Base-by-base conservation (phyloP, 2,329 filamentous ascomycete species). In the Pseudogymnoascus verrucosus region DNA sequence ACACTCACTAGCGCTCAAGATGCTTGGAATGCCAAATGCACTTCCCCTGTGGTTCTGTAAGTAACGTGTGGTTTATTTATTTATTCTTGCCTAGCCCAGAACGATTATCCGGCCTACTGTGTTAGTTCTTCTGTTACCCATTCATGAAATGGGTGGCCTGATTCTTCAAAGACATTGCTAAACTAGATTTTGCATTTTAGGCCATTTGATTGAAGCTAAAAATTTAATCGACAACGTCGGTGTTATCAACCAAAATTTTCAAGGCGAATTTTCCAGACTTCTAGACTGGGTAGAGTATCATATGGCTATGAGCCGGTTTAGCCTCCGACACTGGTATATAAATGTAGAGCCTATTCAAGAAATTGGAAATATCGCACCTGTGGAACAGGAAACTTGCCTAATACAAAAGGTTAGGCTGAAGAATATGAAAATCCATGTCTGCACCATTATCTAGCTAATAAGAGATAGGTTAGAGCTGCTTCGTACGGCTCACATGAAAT, bases 281-380 rank as follows among this genome's bases (percentile, higher is more conserved):
- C 57, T 64, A 60, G 59, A 65, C 61, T 68, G 67, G 67, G 66
- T 67, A 59, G 66, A 68, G 62, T 68, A 68, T 60, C 66, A 68
- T 64, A 66, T 65, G 57, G 66, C 67, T 40, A 67, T 67, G 65
- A 64, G 62, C 62, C 62, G 65, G 60, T 68, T 68, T 47, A 68
- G 67, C 60, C 65, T 60, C 63, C 63, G 64, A 64, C 66, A 68
- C 59, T 68, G 67, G 67, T 54, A 66, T 61, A 64, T 62, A 62
- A 63, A 62, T 64, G 57, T 31, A 47, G 62, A 68, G 62, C 51
- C 61, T 64, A 66, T 61, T 60, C 61, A 39, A 64, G 47, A 8
- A 64, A 40, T 63, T 60, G 31, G 54, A 62, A 65, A 62, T 63
- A 61, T 31, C 40, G 65, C 59, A 65, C 62, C 64, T 64, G 61